Percentiles rank a stretch among this genome's conserved stretches.
These are phyloP conservation scores for Dryas integrifolia DNA, from an alignment of 331 rosid species.

Conservation along the genomic window DNA sequence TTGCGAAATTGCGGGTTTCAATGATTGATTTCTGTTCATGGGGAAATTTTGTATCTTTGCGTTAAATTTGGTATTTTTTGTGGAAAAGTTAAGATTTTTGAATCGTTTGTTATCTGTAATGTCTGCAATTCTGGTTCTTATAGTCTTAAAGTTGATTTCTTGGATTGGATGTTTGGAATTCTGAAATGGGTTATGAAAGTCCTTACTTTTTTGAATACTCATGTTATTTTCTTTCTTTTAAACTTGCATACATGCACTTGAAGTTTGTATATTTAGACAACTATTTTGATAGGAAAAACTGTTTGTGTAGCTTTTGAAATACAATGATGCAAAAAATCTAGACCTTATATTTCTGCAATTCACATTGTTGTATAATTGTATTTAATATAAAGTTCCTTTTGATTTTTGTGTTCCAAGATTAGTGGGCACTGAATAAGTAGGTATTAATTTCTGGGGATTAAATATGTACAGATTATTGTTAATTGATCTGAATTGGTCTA, in stretches of 20 bases:
- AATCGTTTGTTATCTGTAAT: not conserved
- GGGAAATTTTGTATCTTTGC: not conserved
- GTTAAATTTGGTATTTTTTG: not conserved
- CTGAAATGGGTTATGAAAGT: not conserved
- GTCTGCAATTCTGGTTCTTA: not conserved
- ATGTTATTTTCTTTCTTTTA: not conserved
- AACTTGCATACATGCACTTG: not conserved
- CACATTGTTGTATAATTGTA: not conserved
- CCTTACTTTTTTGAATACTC: not conserved
- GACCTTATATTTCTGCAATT: not conserved
- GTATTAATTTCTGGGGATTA: not conserved
- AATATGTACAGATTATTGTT: not conserved
- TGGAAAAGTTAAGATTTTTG: constrained; percentile 12
- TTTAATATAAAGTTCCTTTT: constrained; percentile 1
- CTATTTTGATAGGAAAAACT: not conserved
- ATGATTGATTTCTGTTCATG: not conserved
- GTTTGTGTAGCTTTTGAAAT: not conserved
- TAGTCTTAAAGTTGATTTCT: not conserved
- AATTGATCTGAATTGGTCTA: not conserved
- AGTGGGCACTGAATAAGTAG: not conserved
- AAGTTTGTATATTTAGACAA: not conserved
- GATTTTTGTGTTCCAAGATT: not conserved
- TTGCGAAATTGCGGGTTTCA: not conserved
- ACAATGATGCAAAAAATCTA: not conserved
- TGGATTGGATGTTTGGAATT: not conserved